Percentiles rank a stretch among this genome's conserved stretches.
Conservation (phyloP, 2,329 filamentous ascomycete species). For the Talaromyces sp. region DNA sequence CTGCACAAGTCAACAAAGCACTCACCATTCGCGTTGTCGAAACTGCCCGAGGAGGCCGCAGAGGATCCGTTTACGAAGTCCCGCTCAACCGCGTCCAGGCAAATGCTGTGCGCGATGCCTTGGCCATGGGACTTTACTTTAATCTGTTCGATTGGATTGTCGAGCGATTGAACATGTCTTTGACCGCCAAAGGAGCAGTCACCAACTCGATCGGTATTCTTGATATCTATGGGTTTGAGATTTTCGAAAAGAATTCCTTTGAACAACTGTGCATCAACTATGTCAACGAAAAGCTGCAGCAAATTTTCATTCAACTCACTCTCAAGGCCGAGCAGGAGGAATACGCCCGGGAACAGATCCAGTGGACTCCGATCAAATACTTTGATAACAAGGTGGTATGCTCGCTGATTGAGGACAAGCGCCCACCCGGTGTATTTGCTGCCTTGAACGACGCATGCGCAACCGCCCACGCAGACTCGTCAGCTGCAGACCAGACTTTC, state of each 20-base stretch:
- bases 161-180: constrained; percentile 78
- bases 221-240: constrained; percentile 98
- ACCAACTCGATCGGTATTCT: constrained; percentile 89
- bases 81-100: constrained; percentile 87
- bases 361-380: constrained; percentile 98
- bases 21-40: constrained; percentile 85
- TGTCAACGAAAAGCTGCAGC: constrained; percentile 97
- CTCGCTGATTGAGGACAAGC: constrained; percentile 86
- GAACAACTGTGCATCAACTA: constrained; percentile 99
- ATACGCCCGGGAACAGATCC: constrained; percentile 90
- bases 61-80: constrained; percentile 64
- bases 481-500: constrained; percentile 91
- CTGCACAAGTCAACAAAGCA: constrained; percentile 73
- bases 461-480: constrained; percentile 93
- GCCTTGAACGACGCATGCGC: constrained; percentile 96
- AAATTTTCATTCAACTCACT: constrained; percentile 98
- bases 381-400: constrained; percentile 99
- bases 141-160: constrained; percentile 99
- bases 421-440: constrained; percentile 88
- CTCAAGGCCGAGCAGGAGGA: constrained; percentile 97
- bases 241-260: constrained; percentile 98
- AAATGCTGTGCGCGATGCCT: constrained; percentile 75
- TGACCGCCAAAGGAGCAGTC: constrained; percentile 70
- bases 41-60: constrained; percentile 58
- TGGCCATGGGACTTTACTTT: constrained; percentile 93